Evolutionary conservation across 768 basidiomycete species (phyloP).

Genomic region (Pilatotrama ljubarskyi): DNA sequence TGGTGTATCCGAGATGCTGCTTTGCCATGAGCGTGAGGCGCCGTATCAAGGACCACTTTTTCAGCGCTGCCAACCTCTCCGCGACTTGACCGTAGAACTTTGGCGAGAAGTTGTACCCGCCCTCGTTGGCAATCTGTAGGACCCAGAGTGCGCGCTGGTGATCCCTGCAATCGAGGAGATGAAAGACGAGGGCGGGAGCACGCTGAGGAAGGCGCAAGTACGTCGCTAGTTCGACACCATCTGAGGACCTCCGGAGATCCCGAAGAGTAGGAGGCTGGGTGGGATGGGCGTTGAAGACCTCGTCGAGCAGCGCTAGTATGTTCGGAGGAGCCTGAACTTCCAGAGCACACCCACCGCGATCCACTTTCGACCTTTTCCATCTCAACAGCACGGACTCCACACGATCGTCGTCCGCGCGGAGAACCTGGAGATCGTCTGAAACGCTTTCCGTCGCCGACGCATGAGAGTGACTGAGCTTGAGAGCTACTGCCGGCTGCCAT

Average conservation of each 20-base stretch:
- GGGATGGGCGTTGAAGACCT: neutral
- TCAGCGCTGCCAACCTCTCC: conserved; percentile 46
- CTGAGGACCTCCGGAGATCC: neutral
- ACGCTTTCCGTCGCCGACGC: neutral
- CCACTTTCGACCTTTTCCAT: neutral
- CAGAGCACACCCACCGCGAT: neutral
- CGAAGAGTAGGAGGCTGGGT: neutral
- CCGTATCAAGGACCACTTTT: conserved; percentile 53
- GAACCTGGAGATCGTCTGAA: neutral
- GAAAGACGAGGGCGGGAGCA: conserved; percentile 6
- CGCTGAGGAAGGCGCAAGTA: conserved; percentile 5
- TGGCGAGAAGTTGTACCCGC: conserved; percentile 52
- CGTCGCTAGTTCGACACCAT: neutral
- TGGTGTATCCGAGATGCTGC: conserved; percentile 49
- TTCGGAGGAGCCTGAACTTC: conserved; percentile 1
- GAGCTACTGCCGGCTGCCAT: conserved; percentile 22
- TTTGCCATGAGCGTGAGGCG: conserved; percentile 49
- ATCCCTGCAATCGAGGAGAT: conserved; percentile 16
- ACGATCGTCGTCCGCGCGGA: neutral
- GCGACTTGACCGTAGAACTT: conserved; percentile 60
- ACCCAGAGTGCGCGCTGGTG: conserved; percentile 46
- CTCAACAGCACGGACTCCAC: conserved; percentile 1
- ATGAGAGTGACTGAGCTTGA: conserved; percentile 13
- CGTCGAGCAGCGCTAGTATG: neutral
- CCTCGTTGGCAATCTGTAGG: conserved; percentile 47